phyloP scores from a whole-genome alignment of 2,329 filamentous ascomycete genomes.

The Curvularia verruculosa region DNA sequence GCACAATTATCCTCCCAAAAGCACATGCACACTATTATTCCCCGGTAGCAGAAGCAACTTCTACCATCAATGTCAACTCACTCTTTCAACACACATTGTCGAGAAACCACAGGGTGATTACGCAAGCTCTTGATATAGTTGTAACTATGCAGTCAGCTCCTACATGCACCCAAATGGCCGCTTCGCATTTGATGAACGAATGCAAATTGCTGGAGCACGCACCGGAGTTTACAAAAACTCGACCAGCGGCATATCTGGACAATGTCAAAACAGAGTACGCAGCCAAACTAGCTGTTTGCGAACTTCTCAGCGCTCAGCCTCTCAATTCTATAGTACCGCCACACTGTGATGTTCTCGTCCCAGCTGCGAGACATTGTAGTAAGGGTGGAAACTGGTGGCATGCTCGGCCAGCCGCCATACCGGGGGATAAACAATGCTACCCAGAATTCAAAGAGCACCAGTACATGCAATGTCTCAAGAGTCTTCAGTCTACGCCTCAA shows the following conservation, averaged over 20 bases:
- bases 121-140: conserved; percentile 33
- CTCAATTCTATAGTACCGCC: conserved; percentile 55
- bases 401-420: conserved; percentile 7
- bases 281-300: conserved; percentile 67
- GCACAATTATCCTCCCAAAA: neutral
- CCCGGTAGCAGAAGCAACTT: conserved; percentile 19
- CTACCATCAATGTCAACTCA: conserved; percentile 24
- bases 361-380: conserved; percentile 43
- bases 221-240: conserved; percentile 32
- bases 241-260: conserved; percentile 42
- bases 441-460: conserved; percentile 40
- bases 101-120: conserved; percentile 31
- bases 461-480: conserved; percentile 60
- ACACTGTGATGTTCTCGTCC: conserved; percentile 58
- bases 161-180: conserved; percentile 60
- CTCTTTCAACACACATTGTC: conserved; percentile 32
- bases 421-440: conserved; percentile 42
- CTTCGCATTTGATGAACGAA: conserved; percentile 58
- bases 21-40: conserved; percentile 24
- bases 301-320: conserved; percentile 58
- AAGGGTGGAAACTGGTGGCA: conserved; percentile 36
- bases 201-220: conserved; percentile 57
- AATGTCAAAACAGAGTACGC: conserved; percentile 63
- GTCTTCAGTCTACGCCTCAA: conserved; percentile 61
- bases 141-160: conserved; percentile 32